Base-by-base conservation (phyloP, 2,329 filamentous ascomycete genomes). In the Phialophora verrucosa region DNA sequence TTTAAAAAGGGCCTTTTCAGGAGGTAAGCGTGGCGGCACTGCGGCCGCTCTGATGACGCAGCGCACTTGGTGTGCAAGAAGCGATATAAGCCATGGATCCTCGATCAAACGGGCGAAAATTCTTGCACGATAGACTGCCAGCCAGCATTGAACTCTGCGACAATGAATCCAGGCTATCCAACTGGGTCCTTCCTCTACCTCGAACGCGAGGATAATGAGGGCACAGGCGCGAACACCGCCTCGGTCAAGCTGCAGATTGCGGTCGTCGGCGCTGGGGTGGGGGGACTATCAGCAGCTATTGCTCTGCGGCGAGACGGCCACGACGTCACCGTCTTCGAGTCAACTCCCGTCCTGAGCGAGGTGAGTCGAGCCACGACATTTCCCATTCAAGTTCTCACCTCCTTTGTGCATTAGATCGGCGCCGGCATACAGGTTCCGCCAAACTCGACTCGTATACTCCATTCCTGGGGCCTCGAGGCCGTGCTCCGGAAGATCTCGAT, bases 191-290 rank as follows among this genome's bases (percentile, higher is more conserved):
- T 50, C 29, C 31, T 51, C 44, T 61, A 50, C 47, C 47, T 61
- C n/a, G 10, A 49, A 10, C 44, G 10, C 31, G 47, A 53, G 7
- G 20, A 31, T n/a, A n/a, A 38, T 20, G 31, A 38, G 2, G 3
- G 38, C 12, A 23, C n/a, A 17, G 7, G 32, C 31, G 31, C 20
- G 23, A 25, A 17, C 20, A 7, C 35, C 42, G 3, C 32, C 8
- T 59, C 20, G 51, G 35, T 29, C 53, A 55, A 32, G 53, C 38
- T 59, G n/a, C 27, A 51, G 35, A 59, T 65, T 27, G 57, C 35
- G 8, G 63, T 76, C 3, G 65, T 76, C n/a, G 75, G 74, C 1
- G 75, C 74, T 3, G 74, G 74, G 0, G 74, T 76, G 56, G 73
- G 73, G n/a, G 75, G 75, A 2, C 67, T 76, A 4, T 71, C 71